Base-by-base conservation (phyloP, 441 rosid genomes). In the Adansonia gregorii region DNA sequence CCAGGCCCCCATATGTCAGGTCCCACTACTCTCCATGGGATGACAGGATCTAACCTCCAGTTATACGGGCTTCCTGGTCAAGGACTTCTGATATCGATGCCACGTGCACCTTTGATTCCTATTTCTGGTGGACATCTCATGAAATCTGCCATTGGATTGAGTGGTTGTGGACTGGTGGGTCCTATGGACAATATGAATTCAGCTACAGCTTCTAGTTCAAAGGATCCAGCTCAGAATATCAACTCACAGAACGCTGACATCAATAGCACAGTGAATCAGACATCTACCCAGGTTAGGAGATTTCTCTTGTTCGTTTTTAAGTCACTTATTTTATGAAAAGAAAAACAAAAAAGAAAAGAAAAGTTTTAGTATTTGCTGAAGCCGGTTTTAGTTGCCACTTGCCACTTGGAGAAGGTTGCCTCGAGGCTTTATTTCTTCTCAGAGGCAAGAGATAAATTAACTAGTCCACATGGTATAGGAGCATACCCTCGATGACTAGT, bases 261-360 rank as follows among this genome's bases (percentile, higher is more conserved):
- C 69, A 82, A 74, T 80, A 56, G 78, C 64, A 71, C 83, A 10
- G 81, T 81, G 81, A 86, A 88, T 83, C 94, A 80, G 46, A 68
- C 84, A 12, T 76, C 87, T 78, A 80, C 49, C 80, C 86, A 85
- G 92, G 95, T 92, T 78, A 66, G 90, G 86, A 70, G 72, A 78
- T 68, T 49, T 61, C 63, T n/a, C 15, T 27, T 27, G 43, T 60
- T 72, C 8, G 27, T 76, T 3, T 55, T 72, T 27, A 31, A 81
- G 78, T 83, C 6, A 11, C n/a, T 51, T 54, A 35, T 64, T 65
- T 65, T 52, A 12, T 52, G n/a, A 1, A 64, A 64, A 51, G 17
- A 51, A 61, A 63, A 2, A n/a, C 17, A 67, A 46, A 20, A 51
- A 2, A n/a, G 35, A 67, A 46, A 20, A 51, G 20, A 51, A 51